Evolutionary conservation across 202 grass and related monocot species (phyloP), one percentile per base, ranked within the genome.

Genomic region (Brachypodium distachyon): DNA sequence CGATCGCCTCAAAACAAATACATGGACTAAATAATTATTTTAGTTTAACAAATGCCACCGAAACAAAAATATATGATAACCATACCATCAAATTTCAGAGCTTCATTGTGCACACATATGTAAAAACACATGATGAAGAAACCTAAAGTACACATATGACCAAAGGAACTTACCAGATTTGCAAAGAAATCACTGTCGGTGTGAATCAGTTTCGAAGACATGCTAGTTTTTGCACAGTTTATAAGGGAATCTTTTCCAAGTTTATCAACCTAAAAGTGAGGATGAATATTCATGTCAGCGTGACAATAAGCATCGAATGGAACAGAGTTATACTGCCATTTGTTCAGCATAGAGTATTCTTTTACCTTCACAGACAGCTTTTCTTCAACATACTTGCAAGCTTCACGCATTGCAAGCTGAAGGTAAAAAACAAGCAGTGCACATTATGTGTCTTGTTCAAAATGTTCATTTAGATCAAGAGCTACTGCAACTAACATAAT

Each of bases 401-500:
- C 88, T 84, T 97, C 93, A 18, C 90, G 85, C 93, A 97, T 97
- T 53, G 93, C 93, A 49, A 97, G 81, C 94, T 97, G n/a, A 90
- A 66, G 19, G 16, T 32, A 22, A 9, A 27, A 66, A 2, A 14
- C 7, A 16, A 65, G 18, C 3, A 62, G 21, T 21, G 21, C 0
- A 42, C 3, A 66, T 2, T 27, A 41, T 6, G 0, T 43, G 62
- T 1, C 9, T 9, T 42, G 12, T 33, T 59, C 28, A 8, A 8
- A 65, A 16, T 41, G 37, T 42, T 25, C 19, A 41, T 4, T 2
- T 4, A 14, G 5, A 65, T 40, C 7, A 60, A 60, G 12, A 8
- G 61, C 5, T 27, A 27, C 26, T 51, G 54, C 8, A 60, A 17
- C 1, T 29, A 52, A 13, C 29, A 73, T 29, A 16, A 52, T 7